Conservation (phyloP, 371 early-diverging fungal species). For the Nematocida ironsii region DNA sequence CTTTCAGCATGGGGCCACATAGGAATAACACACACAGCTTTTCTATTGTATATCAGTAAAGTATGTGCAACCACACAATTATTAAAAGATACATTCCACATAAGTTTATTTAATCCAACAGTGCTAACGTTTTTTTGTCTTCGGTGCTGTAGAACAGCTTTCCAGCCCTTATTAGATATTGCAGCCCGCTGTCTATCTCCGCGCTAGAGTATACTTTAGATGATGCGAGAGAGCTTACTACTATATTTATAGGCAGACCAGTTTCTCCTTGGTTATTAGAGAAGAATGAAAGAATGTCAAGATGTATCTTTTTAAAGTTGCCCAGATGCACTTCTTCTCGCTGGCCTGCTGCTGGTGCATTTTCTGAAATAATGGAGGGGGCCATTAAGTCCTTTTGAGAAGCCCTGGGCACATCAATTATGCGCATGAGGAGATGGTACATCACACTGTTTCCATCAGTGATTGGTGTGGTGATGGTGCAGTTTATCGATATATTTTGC, state of each 20-base stretch:
- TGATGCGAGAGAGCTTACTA: constrained; percentile 8
- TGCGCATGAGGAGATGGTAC: constrained; percentile 31
- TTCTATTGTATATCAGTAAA: too few species aligned
- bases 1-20: too few species aligned
- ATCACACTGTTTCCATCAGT: constrained; percentile 40
- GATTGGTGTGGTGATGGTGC: background rate
- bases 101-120: constrained; percentile 13
- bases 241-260: background rate
- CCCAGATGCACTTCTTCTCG: background rate
- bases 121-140: constrained; percentile 15
- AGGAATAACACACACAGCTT: too few species aligned
- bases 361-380: background rate
- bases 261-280: constrained; percentile 15
- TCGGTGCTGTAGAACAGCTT: constrained; percentile 26
- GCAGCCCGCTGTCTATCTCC: constrained; percentile 2
- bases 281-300: constrained; percentile 26
- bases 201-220: background rate
- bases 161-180: constrained; percentile 17
- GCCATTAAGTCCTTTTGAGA: background rate
- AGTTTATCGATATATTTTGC: background rate
- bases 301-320: constrained; percentile 11
- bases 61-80: background rate
- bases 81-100: background rate
- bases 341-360: background rate
- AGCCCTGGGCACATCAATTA: background rate